Evolutionary conservation across 768 basidiomycete genomes (phyloP), one percentile per base, ranked within the genome.

Genomic region (Exsudoporus frostii): DNA sequence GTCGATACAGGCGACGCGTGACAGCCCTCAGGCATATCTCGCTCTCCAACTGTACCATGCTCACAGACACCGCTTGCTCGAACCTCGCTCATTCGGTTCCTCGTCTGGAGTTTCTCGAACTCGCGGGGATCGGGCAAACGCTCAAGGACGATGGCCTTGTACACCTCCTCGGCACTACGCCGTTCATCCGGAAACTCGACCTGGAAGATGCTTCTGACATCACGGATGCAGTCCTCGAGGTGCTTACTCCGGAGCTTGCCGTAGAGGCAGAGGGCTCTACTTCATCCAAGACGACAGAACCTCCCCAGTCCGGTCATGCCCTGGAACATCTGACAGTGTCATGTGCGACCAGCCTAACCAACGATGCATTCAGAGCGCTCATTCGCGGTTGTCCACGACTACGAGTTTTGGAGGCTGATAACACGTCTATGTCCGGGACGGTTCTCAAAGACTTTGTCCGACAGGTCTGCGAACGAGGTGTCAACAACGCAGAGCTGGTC

Each of bases 151-250:
- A 80, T 3, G 92, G 92, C n/a, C 71, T 97, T 7, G 72, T 91
- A 17, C 76, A 77, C 39, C 76, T 97, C 20, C 71, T 97, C 33
- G 71, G 70, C 41, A 86, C 86, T 14, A 86, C 85, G 3, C 88
- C 88, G 1, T 67, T 76, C 55, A 83, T 97, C 43, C 78, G 84
- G 50, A 82, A 81, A 41, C 71, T 96, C 37, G 94, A 97, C 66
- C 73, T 97, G n/a, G 94, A 96, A 64, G 89, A 92, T 58, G 90
- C 90, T 7, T 68, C 71, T 13, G 79, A 84, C 17, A 81, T 94
- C 48, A 86, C 82, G 1, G 92, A 96, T 66, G 71, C 75, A 3
- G 78, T 93, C n/a, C 67, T 96, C 24, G 72, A 74, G 19, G 74
- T 75, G 0, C 73, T 97, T 32, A 89, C 88, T 1, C 87, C 85